Evolutionary conservation across 305 asterid species (phyloP).

Genomic region (Petunia hybrid): DNA sequence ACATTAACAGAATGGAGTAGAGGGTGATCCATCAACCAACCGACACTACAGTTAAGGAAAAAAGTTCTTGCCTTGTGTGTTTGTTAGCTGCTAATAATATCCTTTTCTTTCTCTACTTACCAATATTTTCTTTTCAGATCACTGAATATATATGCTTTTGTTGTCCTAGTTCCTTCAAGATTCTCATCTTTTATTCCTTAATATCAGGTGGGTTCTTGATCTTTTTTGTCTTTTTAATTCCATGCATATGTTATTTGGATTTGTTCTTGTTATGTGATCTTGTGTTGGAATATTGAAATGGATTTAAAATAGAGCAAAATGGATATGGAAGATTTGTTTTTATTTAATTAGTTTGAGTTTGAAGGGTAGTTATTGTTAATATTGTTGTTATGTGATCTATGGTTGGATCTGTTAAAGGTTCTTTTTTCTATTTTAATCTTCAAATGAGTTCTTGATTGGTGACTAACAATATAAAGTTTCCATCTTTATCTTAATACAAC

Average conservation of each 20-base stretch:
- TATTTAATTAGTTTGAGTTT: not conserved
- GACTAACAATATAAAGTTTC: not conserved
- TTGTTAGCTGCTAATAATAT: constrained; percentile 4
- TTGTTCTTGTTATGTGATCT: constrained; percentile 9
- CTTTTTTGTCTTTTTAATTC: not conserved
- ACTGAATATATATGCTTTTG: not conserved
- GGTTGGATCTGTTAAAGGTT: constrained; percentile 19
- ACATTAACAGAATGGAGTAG: not conserved
- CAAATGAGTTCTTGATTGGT: no score
- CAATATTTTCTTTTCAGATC: constrained; percentile 14
- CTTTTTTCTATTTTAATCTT: not conserved
- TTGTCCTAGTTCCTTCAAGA: not conserved
- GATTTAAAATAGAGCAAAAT: not conserved
- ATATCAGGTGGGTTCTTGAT: constrained; percentile 7
- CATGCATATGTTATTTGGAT: not conserved
- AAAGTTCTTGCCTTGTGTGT: not conserved
- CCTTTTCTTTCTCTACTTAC: constrained; percentile 3
- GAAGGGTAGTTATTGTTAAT: not conserved
- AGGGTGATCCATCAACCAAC: constrained; percentile 10
- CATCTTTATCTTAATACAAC: not conserved
- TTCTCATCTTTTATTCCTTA: not conserved
- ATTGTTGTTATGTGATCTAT: constrained; percentile 16
- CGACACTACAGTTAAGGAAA: constrained; percentile 24
- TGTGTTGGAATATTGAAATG: not conserved
- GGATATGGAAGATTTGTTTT: not conserved